Conservation (phyloP, 495 filamentous ascomycete species). For the Jackrogersella minutella region DNA sequence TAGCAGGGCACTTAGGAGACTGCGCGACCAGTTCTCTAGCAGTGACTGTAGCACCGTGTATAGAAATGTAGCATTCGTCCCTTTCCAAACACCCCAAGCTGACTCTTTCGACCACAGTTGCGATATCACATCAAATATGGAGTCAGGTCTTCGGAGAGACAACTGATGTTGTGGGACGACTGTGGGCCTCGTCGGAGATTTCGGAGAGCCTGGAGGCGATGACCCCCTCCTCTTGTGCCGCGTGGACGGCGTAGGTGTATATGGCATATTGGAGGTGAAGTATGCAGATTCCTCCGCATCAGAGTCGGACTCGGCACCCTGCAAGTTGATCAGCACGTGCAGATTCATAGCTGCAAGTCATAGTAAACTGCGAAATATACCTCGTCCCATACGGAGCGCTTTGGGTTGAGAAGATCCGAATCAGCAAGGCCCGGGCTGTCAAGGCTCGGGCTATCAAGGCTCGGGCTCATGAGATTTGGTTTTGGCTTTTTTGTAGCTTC, state of each 20-base stretch:
- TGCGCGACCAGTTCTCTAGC: slow-evolving; percentile 84
- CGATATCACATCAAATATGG: slow-evolving; percentile 78
- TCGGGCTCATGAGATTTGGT: slow-evolving; percentile 28
- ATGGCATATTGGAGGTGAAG: slow-evolving; percentile 78
- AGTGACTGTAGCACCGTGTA: slow-evolving; percentile 86
- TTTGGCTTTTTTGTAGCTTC: slow-evolving; percentile 22
- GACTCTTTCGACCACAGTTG: slow-evolving; percentile 91
- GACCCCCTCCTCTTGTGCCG: slow-evolving; percentile 47
- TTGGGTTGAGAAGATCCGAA: slow-evolving; percentile 47
- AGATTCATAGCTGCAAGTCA: not conserved
- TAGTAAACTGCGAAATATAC: slow-evolving; percentile 47
- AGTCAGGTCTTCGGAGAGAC: slow-evolving; percentile 70
- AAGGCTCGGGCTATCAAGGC: slow-evolving; percentile 40
- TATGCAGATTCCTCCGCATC: slow-evolving; percentile 83
- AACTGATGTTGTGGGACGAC: slow-evolving; percentile 66
- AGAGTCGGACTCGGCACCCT: slow-evolving; percentile 67
- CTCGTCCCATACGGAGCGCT: slow-evolving; percentile 56
- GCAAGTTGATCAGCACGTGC: slow-evolving; percentile 10
- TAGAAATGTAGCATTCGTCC: slow-evolving; percentile 87
- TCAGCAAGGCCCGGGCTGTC: slow-evolving; percentile 24
- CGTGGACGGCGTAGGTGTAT: slow-evolving; percentile 62
- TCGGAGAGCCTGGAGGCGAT: slow-evolving; percentile 44
- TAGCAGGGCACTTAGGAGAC: slow-evolving; percentile 80
- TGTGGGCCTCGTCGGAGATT: slow-evolving; percentile 39
- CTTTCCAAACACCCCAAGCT: slow-evolving; percentile 93